Evolutionary conservation across 768 basidiomycete species (phyloP), one percentile per base, ranked within the genome.

Genomic region (Royoungia palumana): DNA sequence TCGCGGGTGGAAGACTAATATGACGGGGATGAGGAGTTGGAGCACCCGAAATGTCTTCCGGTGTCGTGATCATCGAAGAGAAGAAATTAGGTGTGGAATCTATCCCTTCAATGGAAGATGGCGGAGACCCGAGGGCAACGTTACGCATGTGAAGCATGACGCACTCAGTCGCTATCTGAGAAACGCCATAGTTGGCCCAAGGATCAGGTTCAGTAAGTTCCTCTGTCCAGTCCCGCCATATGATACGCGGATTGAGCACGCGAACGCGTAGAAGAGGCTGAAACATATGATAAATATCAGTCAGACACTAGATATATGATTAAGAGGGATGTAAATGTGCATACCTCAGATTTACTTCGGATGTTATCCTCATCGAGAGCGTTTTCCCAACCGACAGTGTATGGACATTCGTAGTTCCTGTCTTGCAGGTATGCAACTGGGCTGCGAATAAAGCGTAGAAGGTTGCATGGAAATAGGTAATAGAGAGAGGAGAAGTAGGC

Each of bases 391-490:
- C 72, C 74, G 37, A 82, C 74, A n/a, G 73, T 71, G 57, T 86
- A 90, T 2, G 87, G 81, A 42, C 79, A 78, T 40, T 76, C 67
- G 30, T 79, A 68, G 4, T 63, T 60, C 55, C 70, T 76, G 21
- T 78, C 75, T 8, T 63, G 66, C 16, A 96, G 68, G 57, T 91
- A 93, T 32, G 68, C 65, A 9, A 75, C 73, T 1, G 94, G 89
- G 42, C 75, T 71, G 44, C 83, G 81, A 45, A 94, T 67, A 66
- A 96, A 96, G 46, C 77, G 79, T 49, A 95, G 72, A 35, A 89
- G 75, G 70, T 94, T 96, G 69, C 85, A 88, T 1, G 94, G 94
- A 72, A 90, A 96, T 41, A 94, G 80, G 59, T 91, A 94, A 69
- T 94, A 95, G 52, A 96, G 72, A 38, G 77, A 77, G 2, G 85